Evolutionary conservation across 2,329 filamentous ascomycete species (phyloP).

Genomic region (Colletotrichum phormii): DNA sequence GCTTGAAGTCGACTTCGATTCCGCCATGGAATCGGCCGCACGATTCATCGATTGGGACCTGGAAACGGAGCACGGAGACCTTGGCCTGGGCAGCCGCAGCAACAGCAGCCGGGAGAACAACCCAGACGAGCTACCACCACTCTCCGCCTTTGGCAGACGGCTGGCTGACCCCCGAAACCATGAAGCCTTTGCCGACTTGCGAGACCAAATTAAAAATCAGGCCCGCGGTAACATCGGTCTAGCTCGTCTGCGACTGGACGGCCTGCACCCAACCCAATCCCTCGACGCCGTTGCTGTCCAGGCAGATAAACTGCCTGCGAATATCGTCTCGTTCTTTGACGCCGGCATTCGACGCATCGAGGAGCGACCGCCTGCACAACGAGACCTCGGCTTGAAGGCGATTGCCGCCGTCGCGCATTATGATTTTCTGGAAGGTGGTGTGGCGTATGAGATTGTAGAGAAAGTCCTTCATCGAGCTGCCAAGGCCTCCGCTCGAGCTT

Average conservation of each 20-base stretch:
- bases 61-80: slow-evolving; percentile 7
- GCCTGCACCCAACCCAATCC: slow-evolving; percentile 1
- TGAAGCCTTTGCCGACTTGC: not conserved
- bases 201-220: not conserved
- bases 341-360: slow-evolving; percentile 6
- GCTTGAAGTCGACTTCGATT: not conserved
- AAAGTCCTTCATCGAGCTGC: not conserved
- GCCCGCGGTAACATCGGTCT: slow-evolving; percentile 6
- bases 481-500: not conserved
- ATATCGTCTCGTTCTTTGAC: slow-evolving; percentile 8
- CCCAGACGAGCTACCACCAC: not conserved
- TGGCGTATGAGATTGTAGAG: not conserved
- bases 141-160: not conserved
- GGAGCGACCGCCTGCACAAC: not conserved
- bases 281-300: not conserved
- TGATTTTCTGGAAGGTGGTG: not conserved
- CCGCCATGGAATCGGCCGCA: not conserved
- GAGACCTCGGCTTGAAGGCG: slow-evolving; percentile 8
- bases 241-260: slow-evolving; percentile 3
- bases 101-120: not conserved
- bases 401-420: slow-evolving; percentile 20
- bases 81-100: not conserved
- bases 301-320: slow-evolving; percentile 1
- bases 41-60: slow-evolving; percentile 12
- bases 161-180: slow-evolving; percentile 2